Conservation (phyloP, 2,329 filamentous ascomycete genomes). For the Pseudogymnoascus sp. region DNA sequence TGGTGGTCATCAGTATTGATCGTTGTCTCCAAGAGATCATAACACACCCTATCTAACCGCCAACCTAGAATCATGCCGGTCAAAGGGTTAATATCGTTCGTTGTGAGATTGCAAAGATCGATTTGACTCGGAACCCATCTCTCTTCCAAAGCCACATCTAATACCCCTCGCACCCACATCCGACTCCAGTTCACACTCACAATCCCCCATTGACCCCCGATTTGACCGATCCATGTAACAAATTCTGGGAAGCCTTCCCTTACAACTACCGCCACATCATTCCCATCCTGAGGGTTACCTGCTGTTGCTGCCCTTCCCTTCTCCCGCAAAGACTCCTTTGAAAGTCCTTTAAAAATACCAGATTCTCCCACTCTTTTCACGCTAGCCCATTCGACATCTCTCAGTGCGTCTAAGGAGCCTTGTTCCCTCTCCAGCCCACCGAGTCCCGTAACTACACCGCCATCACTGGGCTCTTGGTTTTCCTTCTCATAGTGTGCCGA, state of each 20-base stretch:
- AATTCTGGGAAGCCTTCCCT: not conserved
- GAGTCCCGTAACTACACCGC: not conserved
- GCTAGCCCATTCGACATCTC: slow-evolving; percentile 23
- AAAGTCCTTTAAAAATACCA: slow-evolving; percentile 25
- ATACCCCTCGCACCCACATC: slow-evolving; percentile 20
- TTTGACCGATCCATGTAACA: not conserved
- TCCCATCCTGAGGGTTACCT: not conserved
- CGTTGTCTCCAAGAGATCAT: slow-evolving; percentile 16
- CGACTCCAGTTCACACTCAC: slow-evolving; percentile 18
- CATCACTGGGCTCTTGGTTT: slow-evolving; percentile 12
- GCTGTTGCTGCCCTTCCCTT: slow-evolving; percentile 19
- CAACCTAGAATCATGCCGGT: not conserved
- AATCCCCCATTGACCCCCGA: not conserved
- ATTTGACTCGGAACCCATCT: too few relatives aligned
- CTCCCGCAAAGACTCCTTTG: slow-evolving; percentile 15
- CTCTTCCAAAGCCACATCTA: slow-evolving; percentile 16
- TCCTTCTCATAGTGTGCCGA: slow-evolving; percentile 16
- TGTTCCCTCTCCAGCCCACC: slow-evolving; percentile 19
- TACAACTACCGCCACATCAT: not conserved
- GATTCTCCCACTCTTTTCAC: slow-evolving; percentile 24
- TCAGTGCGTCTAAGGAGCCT: slow-evolving; percentile 19
- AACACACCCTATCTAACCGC: not conserved
- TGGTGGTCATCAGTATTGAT: slow-evolving; percentile 18
- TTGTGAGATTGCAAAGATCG: too few relatives aligned
- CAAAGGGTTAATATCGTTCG: not conserved